Base-by-base conservation (phyloP, 192 early-diverging fungal genomes). In the Martensiomyces pterosporus region DNA sequence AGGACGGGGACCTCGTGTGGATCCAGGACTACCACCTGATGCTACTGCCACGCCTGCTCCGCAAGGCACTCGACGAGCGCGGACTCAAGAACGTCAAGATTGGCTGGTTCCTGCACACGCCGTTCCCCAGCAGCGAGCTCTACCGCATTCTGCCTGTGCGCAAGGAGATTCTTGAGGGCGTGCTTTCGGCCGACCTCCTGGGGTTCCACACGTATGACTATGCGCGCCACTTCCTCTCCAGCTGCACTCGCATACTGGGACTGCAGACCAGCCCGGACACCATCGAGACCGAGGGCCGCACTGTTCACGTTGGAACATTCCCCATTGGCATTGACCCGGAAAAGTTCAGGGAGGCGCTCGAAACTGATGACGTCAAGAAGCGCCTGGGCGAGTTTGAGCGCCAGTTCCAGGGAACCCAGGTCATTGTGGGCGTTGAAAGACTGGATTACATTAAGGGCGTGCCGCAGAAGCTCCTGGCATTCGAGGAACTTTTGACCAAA, bases 401-500 rank as follows among this genome's bases (percentile, higher is more conserved):
- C 36, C 84, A 85, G 55, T 99, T 98, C 57, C 79, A 81, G 38
- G 93, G 86, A 14, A 81, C 81, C 25, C 89, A 90, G 59, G 68
- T 99, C 8, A 87, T 99, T 64, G 88, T 98, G 1, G 95, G 97
- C 13, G 94, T 99, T 1, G 97, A 99, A 60, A 82, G 97, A 25
- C 78, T 99, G 33, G 97, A 99, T 71, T 99, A 99, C 65, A 99
- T 99, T 78, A 99, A 99, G 78, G 97, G 96, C 38, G 92, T 99
- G 16, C 97, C 97, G 23, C 97, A 98, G 57, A 99, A 99, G 76
- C 67, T 99, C 40, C 91, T 95, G 60, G 95, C 95, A 0, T 82
- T 98, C 26, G 92, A 96, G 62, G 83, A 91, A 37, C 92, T 99
- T 44, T 67, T 99, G 32, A 81, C 77, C 22, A 60, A 85, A 42